These are phyloP conservation scores for Saccharomycopsis hybrid DNA, from an alignment of 1,139 yeast genomes.

Conservation along the genomic window DNA sequence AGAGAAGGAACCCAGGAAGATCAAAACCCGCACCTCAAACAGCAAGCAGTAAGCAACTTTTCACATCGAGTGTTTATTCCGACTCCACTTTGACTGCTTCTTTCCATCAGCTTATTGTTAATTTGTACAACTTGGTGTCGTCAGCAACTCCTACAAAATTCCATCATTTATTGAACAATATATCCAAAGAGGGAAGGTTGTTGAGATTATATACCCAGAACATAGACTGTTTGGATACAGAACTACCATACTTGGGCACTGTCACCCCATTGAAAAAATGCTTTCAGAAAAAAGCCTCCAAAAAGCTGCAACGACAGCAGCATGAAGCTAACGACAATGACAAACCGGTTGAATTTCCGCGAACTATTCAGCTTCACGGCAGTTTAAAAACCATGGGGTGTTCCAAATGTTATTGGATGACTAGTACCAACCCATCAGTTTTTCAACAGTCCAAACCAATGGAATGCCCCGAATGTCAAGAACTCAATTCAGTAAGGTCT, in stretches of 20 bases:
- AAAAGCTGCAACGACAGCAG: background rate
- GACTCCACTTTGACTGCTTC: constrained; percentile 51
- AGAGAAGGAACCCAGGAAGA: constrained; percentile 1
- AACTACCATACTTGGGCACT: constrained; percentile 41
- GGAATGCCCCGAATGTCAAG: constrained; percentile 40
- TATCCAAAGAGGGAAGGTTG: constrained; percentile 58
- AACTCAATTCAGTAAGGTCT: constrained; percentile 33
- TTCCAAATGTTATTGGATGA: constrained; percentile 58
- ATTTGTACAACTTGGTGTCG: constrained; percentile 49
- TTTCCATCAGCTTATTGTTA: constrained; percentile 70
- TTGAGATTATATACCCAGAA: constrained; percentile 48
- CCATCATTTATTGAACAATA: constrained; percentile 52
- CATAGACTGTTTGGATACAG: constrained; percentile 41
- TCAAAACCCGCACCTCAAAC: constrained; percentile 16
- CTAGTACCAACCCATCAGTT: constrained; percentile 35
- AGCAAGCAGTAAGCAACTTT: constrained; percentile 52
- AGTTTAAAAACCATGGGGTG: constrained; percentile 65
- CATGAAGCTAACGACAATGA: background rate
- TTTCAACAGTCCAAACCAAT: constrained; percentile 29
- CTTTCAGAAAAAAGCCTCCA: constrained; percentile 27
- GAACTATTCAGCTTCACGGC: constrained; percentile 74
- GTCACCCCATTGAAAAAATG: constrained; percentile 35
- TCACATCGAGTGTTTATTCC: constrained; percentile 75
- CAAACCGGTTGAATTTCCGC: constrained; percentile 32
- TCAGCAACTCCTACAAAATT: constrained; percentile 66